Evolutionary conservation across 1,139 yeast species (phyloP).

Genomic region (Suhomyces bolitotheri): DNA sequence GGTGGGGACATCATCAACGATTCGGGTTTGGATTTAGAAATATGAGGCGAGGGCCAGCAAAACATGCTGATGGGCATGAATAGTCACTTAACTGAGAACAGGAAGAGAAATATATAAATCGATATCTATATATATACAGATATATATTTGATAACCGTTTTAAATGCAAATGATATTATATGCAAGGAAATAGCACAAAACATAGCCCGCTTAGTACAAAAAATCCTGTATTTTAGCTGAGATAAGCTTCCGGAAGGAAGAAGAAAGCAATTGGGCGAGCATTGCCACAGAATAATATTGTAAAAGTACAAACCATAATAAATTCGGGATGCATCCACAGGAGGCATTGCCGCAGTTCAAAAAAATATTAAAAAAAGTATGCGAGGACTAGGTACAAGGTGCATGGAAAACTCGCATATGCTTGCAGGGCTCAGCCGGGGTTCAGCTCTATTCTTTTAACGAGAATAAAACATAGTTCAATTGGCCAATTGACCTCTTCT

Average conservation of each 20-base stretch:
- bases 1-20: conserved; percentile 1
- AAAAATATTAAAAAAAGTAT: too few relatives aligned
- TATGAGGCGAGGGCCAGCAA: conserved; percentile 6
- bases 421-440: too few relatives aligned
- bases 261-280: conserved; percentile 3
- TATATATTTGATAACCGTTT: conserved; percentile 1
- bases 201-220: conserved; percentile 1
- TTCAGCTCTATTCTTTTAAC: too few relatives aligned
- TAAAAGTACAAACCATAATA: conserved; percentile 9
- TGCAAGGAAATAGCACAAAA: conserved; percentile 8
- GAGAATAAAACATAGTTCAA: too few relatives aligned
- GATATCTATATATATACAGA: too few relatives aligned
- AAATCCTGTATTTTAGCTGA: conserved; percentile 8
- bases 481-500: too few relatives aligned
- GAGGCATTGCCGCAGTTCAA: conserved; percentile 1
- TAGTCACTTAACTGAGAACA: neutral
- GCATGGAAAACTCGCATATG: too few relatives aligned
- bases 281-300: conserved; percentile 3
- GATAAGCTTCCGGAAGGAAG: conserved; percentile 11
- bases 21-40: conserved; percentile 1
- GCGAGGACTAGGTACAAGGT: too few relatives aligned
- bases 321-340: conserved; percentile 5
- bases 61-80: conserved; percentile 7
- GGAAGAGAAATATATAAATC: conserved; percentile 4
- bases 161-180: conserved; percentile 9